Evolutionary conservation across 2,329 filamentous ascomycete species (phyloP).

Genomic region (Aspergillus piperis): DNA sequence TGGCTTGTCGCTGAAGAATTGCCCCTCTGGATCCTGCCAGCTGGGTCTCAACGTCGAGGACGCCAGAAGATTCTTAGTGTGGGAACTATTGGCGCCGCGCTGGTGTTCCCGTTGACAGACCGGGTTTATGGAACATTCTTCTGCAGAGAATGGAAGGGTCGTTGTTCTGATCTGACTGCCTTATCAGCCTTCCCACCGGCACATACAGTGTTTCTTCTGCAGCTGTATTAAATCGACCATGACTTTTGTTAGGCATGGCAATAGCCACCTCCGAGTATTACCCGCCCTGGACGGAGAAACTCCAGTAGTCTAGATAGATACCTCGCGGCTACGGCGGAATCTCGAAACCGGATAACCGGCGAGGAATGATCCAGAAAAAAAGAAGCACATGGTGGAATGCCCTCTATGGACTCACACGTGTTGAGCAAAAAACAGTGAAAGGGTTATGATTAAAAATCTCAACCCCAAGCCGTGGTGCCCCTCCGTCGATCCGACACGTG

Average conservation of each 20-base stretch:
- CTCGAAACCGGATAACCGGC: no score
- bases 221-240: no score
- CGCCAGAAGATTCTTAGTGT: not conserved
- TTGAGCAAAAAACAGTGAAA: not conserved
- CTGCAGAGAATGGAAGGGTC: not conserved
- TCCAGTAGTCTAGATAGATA: no score
- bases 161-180: not conserved
- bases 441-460: not conserved
- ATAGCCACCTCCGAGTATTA: no score
- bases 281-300: no score
- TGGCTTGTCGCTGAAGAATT: not conserved
- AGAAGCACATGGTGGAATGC: no score
- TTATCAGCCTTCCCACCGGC: no score
- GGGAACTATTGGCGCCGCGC: not conserved
- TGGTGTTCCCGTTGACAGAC: not conserved
- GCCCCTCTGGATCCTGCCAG: not conserved
- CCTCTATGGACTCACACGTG: not conserved
- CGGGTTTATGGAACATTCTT: not conserved
- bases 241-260: accelerated
- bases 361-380: no score
- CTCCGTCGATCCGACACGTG: slow-evolving; percentile 1
- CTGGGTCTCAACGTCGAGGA: not conserved
- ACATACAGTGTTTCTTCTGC: no score
- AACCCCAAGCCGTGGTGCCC: not conserved
- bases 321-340: no score